Evolutionary conservation across 495 filamentous ascomycete genomes (phyloP), one percentile per base, ranked within the genome.

Genomic region (Podospora comata): DNA sequence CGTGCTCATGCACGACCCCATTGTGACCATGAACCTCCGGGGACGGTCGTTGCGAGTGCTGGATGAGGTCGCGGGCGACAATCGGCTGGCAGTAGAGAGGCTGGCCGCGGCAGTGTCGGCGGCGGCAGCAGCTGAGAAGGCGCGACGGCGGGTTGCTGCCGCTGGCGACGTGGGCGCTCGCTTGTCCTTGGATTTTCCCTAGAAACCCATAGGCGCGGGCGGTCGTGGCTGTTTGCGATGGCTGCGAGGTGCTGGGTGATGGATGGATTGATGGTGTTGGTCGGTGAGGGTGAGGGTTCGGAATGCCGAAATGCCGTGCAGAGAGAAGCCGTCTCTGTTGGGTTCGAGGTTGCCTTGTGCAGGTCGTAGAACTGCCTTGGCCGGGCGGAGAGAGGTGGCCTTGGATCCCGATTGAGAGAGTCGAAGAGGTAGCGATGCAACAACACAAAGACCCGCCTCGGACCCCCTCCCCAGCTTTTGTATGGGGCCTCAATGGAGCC

Each of bases 1-100:
- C 53, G 89, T 87, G 81, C 92, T 96, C 84, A 93, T 88, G 83
- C 95, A 98, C 68, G 85, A 85, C 76, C 95, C 95, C 95, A 99
- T 99, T 76, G 75, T 89, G 78, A 77, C 68, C 74, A 75, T 76
- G 26, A 74, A 73, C 26, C 63, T 64, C 65, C n/a, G 55, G 20
- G 57, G 66, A 32, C 61, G 63, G 11, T 26, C 61, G 30, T 19
- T 39, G n/a, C 0, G 61, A 63, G 19, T 32, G 54, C 44, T 60
- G 66, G 67, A 65, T 62, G 64, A 63, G 62, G 72, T 68, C 26
- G 58, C 39, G 56, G 32, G 32, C 60, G 67, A 64, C 4, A 28
- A 60, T 67, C 59, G 64, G 23, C 67, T 60, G 65, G 18, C 59
- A 27, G 48, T 66, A 18, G 56, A 23, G 32, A 27, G 59, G 19